Conservation (phyloP, 176 grass and related monocot genomes). For the Carex parvula region DNA sequence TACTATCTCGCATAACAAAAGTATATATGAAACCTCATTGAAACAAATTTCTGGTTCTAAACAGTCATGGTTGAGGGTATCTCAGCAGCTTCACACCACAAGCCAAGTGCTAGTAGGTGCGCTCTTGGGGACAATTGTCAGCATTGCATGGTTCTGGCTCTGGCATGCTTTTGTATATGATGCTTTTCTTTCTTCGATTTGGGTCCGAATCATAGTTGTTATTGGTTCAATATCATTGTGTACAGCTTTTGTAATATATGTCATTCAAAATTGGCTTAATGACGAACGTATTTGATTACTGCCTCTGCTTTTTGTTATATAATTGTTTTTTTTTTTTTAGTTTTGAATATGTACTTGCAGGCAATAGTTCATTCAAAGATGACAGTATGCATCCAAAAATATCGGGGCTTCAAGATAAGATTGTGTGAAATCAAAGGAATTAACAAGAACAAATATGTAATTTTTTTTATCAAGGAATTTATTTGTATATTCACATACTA, state of each 20-base stretch:
- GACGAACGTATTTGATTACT: conserved; percentile 36
- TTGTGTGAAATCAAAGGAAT: not conserved
- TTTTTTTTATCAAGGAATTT: not conserved
- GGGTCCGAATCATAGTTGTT: conserved; percentile 39
- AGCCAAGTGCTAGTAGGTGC: conserved; percentile 73
- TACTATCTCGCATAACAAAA: not conserved
- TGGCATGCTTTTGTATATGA: conserved; percentile 59
- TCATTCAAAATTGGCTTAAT: conserved; percentile 46
- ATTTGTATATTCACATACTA: not conserved
- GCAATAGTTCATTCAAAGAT: not conserved
- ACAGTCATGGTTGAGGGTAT: conserved; percentile 84
- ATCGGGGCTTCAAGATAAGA: not conserved
- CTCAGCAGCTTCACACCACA: conserved; percentile 64
- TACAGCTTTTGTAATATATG: conserved; percentile 39
- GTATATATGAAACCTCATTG: not conserved
- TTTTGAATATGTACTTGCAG: not conserved
- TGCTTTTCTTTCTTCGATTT: conserved; percentile 49
- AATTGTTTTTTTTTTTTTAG: not conserved
- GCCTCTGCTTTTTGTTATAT: not conserved
- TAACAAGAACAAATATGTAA: not conserved
- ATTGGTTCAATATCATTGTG: conserved; percentile 36
- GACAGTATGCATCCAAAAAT: not conserved
- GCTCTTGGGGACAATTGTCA: conserved; percentile 39
- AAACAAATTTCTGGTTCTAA: conserved; percentile 24
- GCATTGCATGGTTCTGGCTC: conserved; percentile 50